Conservation (phyloP, 2,329 filamentous ascomycete genomes). For the Ampelomyces quisqualis region DNA sequence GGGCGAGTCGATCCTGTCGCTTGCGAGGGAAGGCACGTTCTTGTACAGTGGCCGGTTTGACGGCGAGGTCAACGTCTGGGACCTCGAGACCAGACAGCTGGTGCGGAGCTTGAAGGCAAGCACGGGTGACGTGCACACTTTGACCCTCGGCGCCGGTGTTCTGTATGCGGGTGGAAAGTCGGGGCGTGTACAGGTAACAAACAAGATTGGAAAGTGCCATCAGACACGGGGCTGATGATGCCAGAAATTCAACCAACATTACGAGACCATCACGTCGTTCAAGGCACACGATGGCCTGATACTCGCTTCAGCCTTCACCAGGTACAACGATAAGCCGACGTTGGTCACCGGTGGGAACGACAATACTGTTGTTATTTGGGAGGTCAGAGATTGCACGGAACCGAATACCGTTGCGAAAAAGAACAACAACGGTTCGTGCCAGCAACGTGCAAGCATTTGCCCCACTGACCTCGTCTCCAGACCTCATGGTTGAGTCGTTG, state of each 20-base stretch:
- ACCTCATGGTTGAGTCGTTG: constrained; percentile 64
- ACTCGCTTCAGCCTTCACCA: constrained; percentile 76
- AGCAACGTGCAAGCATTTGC: constrained; percentile 8
- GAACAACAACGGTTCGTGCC: constrained; percentile 58
- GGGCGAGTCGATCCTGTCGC: constrained; percentile 68
- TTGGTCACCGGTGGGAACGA: constrained; percentile 95
- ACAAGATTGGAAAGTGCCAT: neutral
- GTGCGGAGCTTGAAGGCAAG: constrained; percentile 82
- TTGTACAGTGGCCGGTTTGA: constrained; percentile 86
- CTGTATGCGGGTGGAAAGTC: constrained; percentile 88
- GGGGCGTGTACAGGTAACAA: constrained; percentile 72
- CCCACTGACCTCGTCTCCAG: constrained; percentile 41
- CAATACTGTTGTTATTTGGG: constrained; percentile 85
- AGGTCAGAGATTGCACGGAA: constrained; percentile 61
- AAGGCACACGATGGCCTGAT: constrained; percentile 85
- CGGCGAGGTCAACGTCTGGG: constrained; percentile 93
- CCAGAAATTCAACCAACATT: constrained; percentile 75
- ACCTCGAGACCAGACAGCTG: constrained; percentile 89
- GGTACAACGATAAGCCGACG: constrained; percentile 70
- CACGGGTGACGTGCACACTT: constrained; percentile 77
- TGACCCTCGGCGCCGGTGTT: constrained; percentile 81
- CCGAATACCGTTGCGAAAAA: constrained; percentile 49
- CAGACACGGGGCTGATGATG: constrained; percentile 17
- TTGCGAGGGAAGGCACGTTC: constrained; percentile 86
- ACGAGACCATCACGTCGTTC: constrained; percentile 76